Conservation (phyloP, 2,329 filamentous ascomycete genomes). For the Scedosporium aurantiacum region DNA sequence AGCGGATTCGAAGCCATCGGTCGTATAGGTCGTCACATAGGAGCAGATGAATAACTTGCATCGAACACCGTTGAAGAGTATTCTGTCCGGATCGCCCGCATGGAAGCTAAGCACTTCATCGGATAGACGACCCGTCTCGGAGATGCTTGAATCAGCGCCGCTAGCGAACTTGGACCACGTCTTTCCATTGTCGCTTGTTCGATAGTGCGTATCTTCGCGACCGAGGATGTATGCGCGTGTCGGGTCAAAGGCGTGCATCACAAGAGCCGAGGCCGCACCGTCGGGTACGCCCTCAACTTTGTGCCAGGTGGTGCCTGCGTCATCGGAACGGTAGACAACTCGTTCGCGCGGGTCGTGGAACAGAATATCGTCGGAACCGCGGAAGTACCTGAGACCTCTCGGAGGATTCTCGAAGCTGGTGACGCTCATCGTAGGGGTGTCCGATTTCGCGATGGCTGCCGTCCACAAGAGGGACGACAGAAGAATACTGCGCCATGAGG, state of each 20-base stretch:
- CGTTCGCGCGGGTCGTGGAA: conserved; percentile 55
- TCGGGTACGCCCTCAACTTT: conserved; percentile 53
- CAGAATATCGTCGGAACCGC: conserved; percentile 73
- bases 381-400: conserved; percentile 72
- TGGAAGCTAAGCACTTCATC: conserved; percentile 59
- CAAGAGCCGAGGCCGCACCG: conserved; percentile 49
- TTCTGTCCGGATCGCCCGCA: conserved; percentile 69
- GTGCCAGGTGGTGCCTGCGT: conserved; percentile 73
- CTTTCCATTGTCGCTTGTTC: conserved; percentile 72
- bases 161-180: conserved; percentile 68
- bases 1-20: conserved; percentile 66
- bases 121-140: conserved; percentile 23
- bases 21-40: conserved; percentile 62
- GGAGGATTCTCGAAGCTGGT: conserved; percentile 58
- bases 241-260: conserved; percentile 69
- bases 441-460: conserved; percentile 36
- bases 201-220: conserved; percentile 59
- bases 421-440: conserved; percentile 53
- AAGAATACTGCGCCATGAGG: conserved; percentile 37
- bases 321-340: conserved; percentile 63
- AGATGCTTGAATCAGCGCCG: conserved; percentile 43
- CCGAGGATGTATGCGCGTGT: conserved; percentile 74
- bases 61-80: conserved; percentile 70
- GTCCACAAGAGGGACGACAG: conserved; percentile 36
- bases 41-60: conserved; percentile 55